These are phyloP conservation scores for Lachancea kluyveri DNA, from an alignment of 805 yeast genomes.

Conservation along the genomic window DNA sequence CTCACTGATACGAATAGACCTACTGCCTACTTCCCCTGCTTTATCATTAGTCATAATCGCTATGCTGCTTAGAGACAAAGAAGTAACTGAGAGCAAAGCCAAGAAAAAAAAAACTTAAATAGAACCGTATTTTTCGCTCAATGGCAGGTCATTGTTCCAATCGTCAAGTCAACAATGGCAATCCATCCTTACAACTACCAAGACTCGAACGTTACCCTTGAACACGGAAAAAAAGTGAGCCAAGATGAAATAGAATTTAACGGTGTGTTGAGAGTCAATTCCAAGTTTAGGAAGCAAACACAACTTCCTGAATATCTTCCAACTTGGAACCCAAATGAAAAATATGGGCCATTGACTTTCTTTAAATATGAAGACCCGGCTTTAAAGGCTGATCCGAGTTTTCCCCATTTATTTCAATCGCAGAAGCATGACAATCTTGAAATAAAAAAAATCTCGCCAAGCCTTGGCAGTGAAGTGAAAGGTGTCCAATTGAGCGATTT, in stretches of 20 bases:
- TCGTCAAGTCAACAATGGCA: too few relatives aligned
- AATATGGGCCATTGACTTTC: slow-evolving; percentile 13
- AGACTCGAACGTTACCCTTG: too few relatives aligned
- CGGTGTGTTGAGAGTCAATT: slow-evolving; percentile 21
- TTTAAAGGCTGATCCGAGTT: slow-evolving; percentile 16
- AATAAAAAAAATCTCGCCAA: slow-evolving; percentile 51
- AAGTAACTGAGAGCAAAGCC: too few relatives aligned
- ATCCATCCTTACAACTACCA: too few relatives aligned
- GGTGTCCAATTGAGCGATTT: slow-evolving; percentile 56
- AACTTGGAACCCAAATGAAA: slow-evolving; percentile 22
- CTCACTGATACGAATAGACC: too few relatives aligned
- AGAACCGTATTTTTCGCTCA: too few relatives aligned
- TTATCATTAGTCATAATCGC: too few relatives aligned
- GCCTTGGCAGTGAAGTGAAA: slow-evolving; percentile 57
- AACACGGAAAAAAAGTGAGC: too few relatives aligned
- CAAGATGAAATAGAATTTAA: slow-evolving; percentile 26
- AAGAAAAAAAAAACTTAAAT: too few relatives aligned
- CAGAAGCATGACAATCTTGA: slow-evolving; percentile 19
- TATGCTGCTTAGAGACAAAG: too few relatives aligned
- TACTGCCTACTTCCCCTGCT: too few relatives aligned
- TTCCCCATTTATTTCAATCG: slow-evolving; percentile 23
- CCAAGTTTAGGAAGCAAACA: slow-evolving; percentile 16
- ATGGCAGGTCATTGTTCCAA: too few relatives aligned
- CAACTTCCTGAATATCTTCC: slow-evolving; percentile 28
- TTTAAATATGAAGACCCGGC: slow-evolving; percentile 19